A percentile compares a stretch with the other conserved stretches of the same genome.
These are phyloP conservation scores for Mesembryanthemum crystallinum DNA, from an alignment of 148 eudicot species.

Conservation along the genomic window DNA sequence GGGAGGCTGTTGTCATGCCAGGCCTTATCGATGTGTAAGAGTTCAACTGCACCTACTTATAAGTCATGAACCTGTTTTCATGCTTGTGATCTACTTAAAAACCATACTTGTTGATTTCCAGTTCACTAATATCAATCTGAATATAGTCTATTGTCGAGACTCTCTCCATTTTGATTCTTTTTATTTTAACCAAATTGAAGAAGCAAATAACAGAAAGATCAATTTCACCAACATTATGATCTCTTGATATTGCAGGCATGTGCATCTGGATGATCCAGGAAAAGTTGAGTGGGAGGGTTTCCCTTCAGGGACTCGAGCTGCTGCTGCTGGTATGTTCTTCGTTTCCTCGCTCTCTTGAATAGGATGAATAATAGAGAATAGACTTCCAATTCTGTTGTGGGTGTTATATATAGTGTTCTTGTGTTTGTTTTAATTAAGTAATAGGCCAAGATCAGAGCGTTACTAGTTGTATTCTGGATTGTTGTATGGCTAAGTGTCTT, in stretches of 20 bases:
- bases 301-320: slow-evolving; percentile 95
- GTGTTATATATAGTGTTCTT: too few species aligned
- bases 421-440: too few species aligned
- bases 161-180: too few species aligned
- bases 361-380: too few species aligned
- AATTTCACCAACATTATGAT: neutral
- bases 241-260: slow-evolving; percentile 58
- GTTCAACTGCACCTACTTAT: slow-evolving; percentile 4
- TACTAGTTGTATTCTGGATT: neutral
- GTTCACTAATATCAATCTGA: too few species aligned
- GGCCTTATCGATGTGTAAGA: slow-evolving; percentile 96
- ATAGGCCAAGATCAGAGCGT: too few species aligned
- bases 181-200: too few species aligned
- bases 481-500: neutral
- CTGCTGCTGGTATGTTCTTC: slow-evolving; percentile 77
- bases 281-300: slow-evolving; percentile 97
- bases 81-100: neutral
- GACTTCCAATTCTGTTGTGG: too few species aligned
- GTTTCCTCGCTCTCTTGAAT: too few species aligned
- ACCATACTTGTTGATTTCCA: neutral
- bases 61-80: neutral
- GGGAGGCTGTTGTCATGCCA: slow-evolving; percentile 97
- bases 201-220: too few species aligned
- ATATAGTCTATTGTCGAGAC: too few species aligned
- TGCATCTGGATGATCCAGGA: slow-evolving; percentile 96